These are phyloP conservation scores for Alternaria sp. DNA, from an alignment of 2,329 filamentous ascomycete genomes.

Conservation along the genomic window DNA sequence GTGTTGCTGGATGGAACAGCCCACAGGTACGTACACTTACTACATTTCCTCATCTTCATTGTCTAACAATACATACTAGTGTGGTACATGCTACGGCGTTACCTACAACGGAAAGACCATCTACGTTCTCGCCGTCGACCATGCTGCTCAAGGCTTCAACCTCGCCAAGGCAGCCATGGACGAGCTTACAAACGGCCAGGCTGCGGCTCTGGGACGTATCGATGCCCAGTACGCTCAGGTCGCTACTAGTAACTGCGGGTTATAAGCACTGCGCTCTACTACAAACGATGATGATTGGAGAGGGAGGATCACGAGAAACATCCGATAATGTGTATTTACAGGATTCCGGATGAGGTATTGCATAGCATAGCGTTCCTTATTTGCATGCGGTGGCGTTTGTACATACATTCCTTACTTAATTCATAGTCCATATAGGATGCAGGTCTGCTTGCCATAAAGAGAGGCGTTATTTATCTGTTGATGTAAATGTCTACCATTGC, in stretches of 20 bases:
- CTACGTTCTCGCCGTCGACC: conserved; percentile 59
- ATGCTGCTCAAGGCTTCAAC: conserved; percentile 57
- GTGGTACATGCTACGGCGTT: conserved; percentile 61
- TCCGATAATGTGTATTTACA: conserved; percentile 10
- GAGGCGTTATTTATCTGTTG: background rate
- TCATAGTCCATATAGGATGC: conserved; percentile 5
- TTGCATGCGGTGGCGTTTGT: conserved; percentile 11
- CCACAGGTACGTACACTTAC: conserved; percentile 28
- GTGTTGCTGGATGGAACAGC: conserved; percentile 56
- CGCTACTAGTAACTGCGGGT: conserved; percentile 44
- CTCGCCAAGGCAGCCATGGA: conserved; percentile 58
- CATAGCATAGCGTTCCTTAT: conserved; percentile 7
- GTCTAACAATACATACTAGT: conserved; percentile 41
- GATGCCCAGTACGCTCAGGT: conserved; percentile 51
- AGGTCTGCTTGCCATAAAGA: background rate
- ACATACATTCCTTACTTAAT: conserved; percentile 16
- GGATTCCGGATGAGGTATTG: conserved; percentile 1
- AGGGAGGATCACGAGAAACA: background rate
- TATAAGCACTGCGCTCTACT: conserved; percentile 17
- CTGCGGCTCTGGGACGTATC: conserved; percentile 53
- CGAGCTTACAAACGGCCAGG: conserved; percentile 55
- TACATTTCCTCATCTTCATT: background rate
- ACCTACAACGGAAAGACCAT: conserved; percentile 57
- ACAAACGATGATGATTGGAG: background rate
- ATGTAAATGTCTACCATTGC: background rate